These are phyloP conservation scores for Giardia duodenalis DNA, from an alignment of 208 protist species.

Conservation along the genomic window DNA sequence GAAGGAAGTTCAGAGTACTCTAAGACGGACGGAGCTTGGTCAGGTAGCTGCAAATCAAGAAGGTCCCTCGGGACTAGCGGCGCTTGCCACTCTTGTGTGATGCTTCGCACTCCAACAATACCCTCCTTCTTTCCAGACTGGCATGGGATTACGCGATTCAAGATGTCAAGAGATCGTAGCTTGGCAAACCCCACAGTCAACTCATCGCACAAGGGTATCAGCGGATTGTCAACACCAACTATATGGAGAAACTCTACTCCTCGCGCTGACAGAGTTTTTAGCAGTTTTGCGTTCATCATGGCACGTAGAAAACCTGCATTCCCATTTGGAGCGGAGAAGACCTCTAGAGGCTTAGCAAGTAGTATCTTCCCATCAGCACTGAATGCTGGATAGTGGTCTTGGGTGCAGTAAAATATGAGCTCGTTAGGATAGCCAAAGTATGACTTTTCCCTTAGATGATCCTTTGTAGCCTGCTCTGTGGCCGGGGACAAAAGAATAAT, in stretches of 20 bases:
- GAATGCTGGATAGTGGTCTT: neutral
- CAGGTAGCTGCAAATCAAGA: neutral
- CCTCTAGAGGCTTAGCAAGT: neutral
- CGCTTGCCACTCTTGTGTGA: neutral
- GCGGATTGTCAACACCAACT: slow-evolving; percentile 5
- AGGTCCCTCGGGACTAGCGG: neutral
- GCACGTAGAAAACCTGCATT: neutral
- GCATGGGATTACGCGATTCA: neutral
- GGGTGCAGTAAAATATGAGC: neutral
- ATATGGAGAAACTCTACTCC: neutral
- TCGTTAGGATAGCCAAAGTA: neutral
- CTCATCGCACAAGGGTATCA: neutral
- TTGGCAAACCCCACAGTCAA: neutral
- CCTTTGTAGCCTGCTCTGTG: neutral
- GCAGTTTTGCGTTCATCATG: neutral
- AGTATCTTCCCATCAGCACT: neutral
- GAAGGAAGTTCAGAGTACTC: neutral
- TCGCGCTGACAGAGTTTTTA: neutral
- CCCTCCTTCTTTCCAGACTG: neutral
- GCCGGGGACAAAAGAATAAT: neutral
- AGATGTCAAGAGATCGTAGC: neutral
- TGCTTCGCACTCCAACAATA: neutral
- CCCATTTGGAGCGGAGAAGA: neutral
- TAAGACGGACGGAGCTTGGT: neutral
- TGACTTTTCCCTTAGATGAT: neutral